Evolutionary conservation across 2,329 filamentous ascomycete genomes (phyloP), one percentile per base, ranked within the genome.

Genomic region (Aureobasidium namibiae): DNA sequence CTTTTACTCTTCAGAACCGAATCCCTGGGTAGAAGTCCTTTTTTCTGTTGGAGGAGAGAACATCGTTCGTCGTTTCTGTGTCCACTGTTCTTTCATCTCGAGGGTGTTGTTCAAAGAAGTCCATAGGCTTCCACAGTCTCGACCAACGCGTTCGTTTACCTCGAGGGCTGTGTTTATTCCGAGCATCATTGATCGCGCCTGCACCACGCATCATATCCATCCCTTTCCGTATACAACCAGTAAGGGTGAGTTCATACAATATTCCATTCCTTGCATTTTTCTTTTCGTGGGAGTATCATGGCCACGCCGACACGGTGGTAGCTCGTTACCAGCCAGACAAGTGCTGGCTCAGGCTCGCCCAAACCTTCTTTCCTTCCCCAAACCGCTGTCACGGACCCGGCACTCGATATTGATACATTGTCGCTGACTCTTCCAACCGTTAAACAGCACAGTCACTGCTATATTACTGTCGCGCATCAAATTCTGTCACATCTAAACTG

Each of bases 241-340:
- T 39, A 56, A 56, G 52, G 52, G 52, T 56, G 29, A 44, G 52
- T 56, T 29, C 11, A 34, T 10, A 24, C 26, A 18, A 36, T 36
- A 6, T 44, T 45, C 29, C 39, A 4, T 49, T 31, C 56, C 56
- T 58, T 58, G 56, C 56, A 16, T 58, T 9, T 4, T 31, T 38
- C 13, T 49, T 49, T 39, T 49, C 33, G 24, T 49, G 45, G 36
- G 33, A 48, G 13, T 24, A n/a, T 49, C 56, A 42, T 48, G 52
- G 52, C 52, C 36, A 44, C 34, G 48, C 57, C 57, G 48, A 39
- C 33, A 39, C 29, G 45, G n/a, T 54, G 57, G 57, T 53, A 54
- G 29, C 46, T 52, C 46, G 26, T 41, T 36, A n/a, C 56, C 56
- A 52, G 48, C 48, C 21, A 42, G 45, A 21, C 24, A 18, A 49